Evolutionary conservation across 2,329 filamentous ascomycete genomes (phyloP).

Genomic region (Diaporthe caulivora): DNA sequence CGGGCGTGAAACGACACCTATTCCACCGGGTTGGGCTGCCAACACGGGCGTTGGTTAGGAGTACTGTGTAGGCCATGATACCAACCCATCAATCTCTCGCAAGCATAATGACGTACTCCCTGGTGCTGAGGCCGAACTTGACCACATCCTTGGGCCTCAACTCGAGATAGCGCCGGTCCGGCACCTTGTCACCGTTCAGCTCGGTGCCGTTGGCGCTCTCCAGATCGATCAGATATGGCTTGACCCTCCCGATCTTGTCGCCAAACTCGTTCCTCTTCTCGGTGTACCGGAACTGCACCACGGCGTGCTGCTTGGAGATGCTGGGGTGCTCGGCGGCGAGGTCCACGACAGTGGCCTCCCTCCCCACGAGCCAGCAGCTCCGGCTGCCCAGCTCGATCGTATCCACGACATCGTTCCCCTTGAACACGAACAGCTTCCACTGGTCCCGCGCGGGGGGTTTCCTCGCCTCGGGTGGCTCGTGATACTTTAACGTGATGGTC

Average conservation of each 20-base stretch:
- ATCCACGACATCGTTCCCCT: conserved; percentile 82
- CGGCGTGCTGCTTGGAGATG: conserved; percentile 94
- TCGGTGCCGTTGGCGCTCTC: conserved; percentile 92
- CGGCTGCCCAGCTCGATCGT: conserved; percentile 81
- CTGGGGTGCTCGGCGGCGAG: conserved; percentile 89
- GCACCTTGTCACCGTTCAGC: conserved; percentile 81
- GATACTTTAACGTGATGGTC: conserved; percentile 89
- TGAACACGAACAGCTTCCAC: conserved; percentile 96
- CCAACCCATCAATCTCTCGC: conserved; percentile 54
- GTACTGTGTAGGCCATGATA: neutral
- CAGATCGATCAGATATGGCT: conserved; percentile 92
- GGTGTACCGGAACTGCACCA: conserved; percentile 90
- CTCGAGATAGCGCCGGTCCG: conserved; percentile 85
- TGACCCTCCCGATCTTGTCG: conserved; percentile 82
- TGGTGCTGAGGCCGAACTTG: conserved; percentile 86
- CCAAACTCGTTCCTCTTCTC: conserved; percentile 89
- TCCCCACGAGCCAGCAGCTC: conserved; percentile 91
- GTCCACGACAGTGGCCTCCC: conserved; percentile 85
- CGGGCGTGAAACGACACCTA: neutral
- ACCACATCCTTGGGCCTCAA: conserved; percentile 90
- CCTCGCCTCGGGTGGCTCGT: conserved; percentile 92
- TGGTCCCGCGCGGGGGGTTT: conserved; percentile 83
- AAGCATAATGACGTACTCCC: conserved; percentile 97
- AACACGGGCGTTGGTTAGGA: neutral
- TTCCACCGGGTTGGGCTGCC: neutral